Percentiles rank a stretch among this genome's conserved stretches.
These are phyloP conservation scores for Oxalis stricta DNA, from an alignment of 441 rosid species.

Conservation along the genomic window DNA sequence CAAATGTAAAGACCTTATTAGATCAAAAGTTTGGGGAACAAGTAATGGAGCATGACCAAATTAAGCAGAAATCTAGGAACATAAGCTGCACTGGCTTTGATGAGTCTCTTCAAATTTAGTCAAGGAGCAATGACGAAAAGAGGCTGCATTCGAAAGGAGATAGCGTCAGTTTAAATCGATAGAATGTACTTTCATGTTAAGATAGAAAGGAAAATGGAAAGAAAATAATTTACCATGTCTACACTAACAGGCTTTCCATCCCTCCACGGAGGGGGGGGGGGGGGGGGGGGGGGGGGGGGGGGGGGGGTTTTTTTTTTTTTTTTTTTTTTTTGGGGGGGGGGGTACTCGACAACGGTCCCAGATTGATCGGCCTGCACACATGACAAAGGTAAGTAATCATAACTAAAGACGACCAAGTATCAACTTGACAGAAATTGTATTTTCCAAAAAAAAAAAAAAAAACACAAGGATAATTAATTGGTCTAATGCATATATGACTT, in stretches of 20 bases:
- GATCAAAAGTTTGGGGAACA: too few relatives aligned
- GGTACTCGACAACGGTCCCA: conserved; percentile 71
- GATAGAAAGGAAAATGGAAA: background rate
- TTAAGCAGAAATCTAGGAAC: background rate
- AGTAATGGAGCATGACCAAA: background rate
- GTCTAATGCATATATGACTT: background rate
- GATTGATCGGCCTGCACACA: conserved; percentile 72
- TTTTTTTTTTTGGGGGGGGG: too few relatives aligned
- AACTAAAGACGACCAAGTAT: too few relatives aligned
- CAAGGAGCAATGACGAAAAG: conserved; percentile 55
- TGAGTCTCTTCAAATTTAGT: conserved; percentile 5
- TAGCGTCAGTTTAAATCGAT: background rate
- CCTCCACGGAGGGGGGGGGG: too few relatives aligned
- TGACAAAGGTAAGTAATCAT: background rate
- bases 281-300: too few relatives aligned
- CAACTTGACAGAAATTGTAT: too few relatives aligned
- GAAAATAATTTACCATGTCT: conserved; percentile 41
- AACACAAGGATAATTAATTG: background rate
- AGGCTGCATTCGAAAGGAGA: conserved; percentile 42
- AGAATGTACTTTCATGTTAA: background rate
- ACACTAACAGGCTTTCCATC: conserved; percentile 85
- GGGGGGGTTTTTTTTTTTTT: too few relatives aligned
- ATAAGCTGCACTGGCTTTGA: background rate
- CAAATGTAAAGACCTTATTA: too few relatives aligned
- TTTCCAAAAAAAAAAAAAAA: background rate